phyloP scores from a whole-genome alignment of 1,284 basidiomycete species.

The Entoloma clypeatum region DNA sequence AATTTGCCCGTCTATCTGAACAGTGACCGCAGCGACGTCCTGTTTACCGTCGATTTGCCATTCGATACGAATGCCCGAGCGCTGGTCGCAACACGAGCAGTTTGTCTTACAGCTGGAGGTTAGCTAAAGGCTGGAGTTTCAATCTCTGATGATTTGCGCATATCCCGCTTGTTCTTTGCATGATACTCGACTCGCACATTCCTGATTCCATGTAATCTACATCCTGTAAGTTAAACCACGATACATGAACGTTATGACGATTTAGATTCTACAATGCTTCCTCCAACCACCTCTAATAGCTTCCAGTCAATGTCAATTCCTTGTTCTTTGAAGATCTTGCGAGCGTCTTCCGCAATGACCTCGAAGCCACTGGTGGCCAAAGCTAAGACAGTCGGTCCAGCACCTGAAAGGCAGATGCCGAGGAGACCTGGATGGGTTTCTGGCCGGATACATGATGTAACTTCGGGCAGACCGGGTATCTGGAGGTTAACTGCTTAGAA shows the following conservation, averaged over 20 bases:
- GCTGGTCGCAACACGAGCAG: constrained; percentile 74
- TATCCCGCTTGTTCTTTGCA: constrained; percentile 11
- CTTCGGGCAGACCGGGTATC: constrained; percentile 94
- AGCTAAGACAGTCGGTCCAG: constrained; percentile 96
- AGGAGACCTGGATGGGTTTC: constrained; percentile 87
- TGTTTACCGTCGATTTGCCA: constrained; percentile 83
- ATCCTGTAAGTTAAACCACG: constrained; percentile 10
- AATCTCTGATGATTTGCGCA: neutral
- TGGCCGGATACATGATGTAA: constrained; percentile 87
- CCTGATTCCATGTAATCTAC: constrained; percentile 2
- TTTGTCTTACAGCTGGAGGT: constrained; percentile 75
- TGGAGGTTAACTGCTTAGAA: constrained; percentile 29
- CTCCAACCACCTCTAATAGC: constrained; percentile 61
- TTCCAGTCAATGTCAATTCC: constrained; percentile 84
- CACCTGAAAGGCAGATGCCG: constrained; percentile 97
- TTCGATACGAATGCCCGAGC: constrained; percentile 64
- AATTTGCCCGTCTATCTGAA: constrained; percentile 92
- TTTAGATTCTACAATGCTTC: constrained; percentile 36
- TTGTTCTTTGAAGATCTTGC: constrained; percentile 67
- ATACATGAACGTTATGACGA: constrained; percentile 8
- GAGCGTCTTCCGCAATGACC: constrained; percentile 77
- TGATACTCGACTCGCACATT: constrained; percentile 11
- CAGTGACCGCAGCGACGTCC: constrained; percentile 81
- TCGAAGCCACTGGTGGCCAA: constrained; percentile 88
- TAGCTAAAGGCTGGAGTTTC: constrained; percentile 27